phyloP scores from a whole-genome alignment of 768 basidiomycete species.

The Porpolomopsis calyptriformis region DNA sequence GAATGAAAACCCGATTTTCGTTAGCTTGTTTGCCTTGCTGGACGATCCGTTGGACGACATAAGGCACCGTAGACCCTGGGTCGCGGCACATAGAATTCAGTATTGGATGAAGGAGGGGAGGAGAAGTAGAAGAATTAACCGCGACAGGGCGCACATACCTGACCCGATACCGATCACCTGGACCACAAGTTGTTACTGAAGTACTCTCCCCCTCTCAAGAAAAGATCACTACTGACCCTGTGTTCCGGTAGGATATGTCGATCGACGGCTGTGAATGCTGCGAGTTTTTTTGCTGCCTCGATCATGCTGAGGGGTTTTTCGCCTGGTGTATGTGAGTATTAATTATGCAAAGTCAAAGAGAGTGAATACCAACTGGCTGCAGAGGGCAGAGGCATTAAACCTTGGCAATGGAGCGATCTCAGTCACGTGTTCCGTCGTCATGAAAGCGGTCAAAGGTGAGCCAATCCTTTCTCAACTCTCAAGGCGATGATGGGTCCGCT shows the following conservation, averaged over 20 bases:
- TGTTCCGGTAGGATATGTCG: constrained; percentile 74
- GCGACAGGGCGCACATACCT: too few relatives aligned
- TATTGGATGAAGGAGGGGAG: too few relatives aligned
- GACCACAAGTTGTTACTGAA: background rate
- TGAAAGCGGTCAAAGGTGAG: constrained; percentile 59
- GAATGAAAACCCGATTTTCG: constrained; percentile 75
- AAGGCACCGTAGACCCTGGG: constrained; percentile 85
- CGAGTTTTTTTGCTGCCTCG: constrained; percentile 80
- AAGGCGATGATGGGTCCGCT: too few relatives aligned
- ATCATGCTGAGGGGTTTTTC: constrained; percentile 33
- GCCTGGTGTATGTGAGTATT: background rate
- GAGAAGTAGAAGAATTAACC: too few relatives aligned
- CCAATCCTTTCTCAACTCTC: background rate
- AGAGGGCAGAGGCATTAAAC: too few relatives aligned
- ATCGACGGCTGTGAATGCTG: constrained; percentile 93
- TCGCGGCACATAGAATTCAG: background rate
- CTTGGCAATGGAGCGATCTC: too few relatives aligned
- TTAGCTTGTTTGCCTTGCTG: constrained; percentile 72
- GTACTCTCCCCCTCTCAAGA: background rate
- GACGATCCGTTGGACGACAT: constrained; percentile 90
- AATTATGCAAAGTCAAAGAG: background rate
- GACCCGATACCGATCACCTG: constrained; percentile 86
- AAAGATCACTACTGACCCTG: constrained; percentile 39
- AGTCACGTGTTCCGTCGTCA: too few relatives aligned
- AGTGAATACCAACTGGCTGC: too few relatives aligned